Conservation (phyloP, 805 yeast species). For the Blastobotrys mokoenaii region DNA sequence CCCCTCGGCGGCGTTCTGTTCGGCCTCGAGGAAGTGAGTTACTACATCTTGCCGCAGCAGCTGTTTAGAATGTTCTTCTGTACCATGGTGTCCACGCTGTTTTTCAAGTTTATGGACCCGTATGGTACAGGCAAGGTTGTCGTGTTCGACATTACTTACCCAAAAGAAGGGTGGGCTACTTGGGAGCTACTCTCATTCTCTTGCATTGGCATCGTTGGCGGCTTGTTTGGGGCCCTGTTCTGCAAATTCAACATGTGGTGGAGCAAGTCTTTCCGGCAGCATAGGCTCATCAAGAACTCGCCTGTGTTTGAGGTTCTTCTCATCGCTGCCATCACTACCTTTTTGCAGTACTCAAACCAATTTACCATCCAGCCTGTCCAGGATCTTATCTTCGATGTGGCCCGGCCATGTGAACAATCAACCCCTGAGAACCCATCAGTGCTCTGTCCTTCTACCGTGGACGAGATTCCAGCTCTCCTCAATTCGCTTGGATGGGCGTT, state of each 20-base stretch:
- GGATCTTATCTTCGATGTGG: constrained; percentile 42
- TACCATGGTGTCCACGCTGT: constrained; percentile 45
- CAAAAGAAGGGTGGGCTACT: constrained; percentile 42
- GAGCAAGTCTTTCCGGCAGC: constrained; percentile 33
- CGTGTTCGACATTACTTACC: constrained; percentile 42
- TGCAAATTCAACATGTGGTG: constrained; percentile 39
- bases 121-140: constrained; percentile 55
- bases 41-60: constrained; percentile 46
- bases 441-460: constrained; percentile 24
- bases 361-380: constrained; percentile 42
- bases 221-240: constrained; percentile 44
- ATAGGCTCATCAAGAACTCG: constrained; percentile 28
- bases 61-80: constrained; percentile 47
- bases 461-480: constrained; percentile 29
- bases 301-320: constrained; percentile 40
- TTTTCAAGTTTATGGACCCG: constrained; percentile 45
- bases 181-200: constrained; percentile 40
- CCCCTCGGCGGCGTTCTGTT: constrained; percentile 54
- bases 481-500: constrained; percentile 34
- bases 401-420: constrained; percentile 36
- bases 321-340: constrained; percentile 39
- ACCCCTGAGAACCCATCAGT: constrained; percentile 4
- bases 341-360: constrained; percentile 40
- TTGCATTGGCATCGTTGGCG: constrained; percentile 44
- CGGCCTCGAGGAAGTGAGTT: constrained; percentile 48